These are phyloP conservation scores for Mrakia blollopis DNA, from an alignment of 768 basidiomycete genomes.

Conservation along the genomic window DNA sequence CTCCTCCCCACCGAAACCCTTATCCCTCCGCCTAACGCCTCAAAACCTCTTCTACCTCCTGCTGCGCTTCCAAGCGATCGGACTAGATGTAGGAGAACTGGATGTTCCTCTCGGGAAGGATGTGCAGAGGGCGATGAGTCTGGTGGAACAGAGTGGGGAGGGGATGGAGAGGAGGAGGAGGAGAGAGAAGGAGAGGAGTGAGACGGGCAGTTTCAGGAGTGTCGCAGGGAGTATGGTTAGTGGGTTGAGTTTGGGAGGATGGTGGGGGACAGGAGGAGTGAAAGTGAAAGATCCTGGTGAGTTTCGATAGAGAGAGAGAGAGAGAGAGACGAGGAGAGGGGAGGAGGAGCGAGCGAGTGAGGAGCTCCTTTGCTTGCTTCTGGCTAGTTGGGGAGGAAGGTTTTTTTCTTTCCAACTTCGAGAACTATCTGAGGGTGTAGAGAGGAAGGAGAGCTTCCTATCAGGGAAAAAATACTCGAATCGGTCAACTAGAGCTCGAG, in stretches of 20 bases:
- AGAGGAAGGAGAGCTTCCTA: background rate
- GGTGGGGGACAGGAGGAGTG: constrained; percentile 25
- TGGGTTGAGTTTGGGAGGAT: constrained; percentile 27
- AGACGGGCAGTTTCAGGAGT: constrained; percentile 47
- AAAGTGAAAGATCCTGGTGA: constrained; percentile 27
- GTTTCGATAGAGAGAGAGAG: background rate
- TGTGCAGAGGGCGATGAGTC: constrained; percentile 65
- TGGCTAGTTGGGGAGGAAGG: too few relatives aligned
- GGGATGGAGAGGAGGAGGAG: background rate
- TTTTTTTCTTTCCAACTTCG: background rate
- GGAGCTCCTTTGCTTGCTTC: too few relatives aligned
- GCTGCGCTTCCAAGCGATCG: constrained; percentile 76
- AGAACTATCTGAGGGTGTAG: background rate
- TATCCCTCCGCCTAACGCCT: constrained; percentile 65
- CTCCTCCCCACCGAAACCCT: constrained; percentile 53
- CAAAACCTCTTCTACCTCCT: constrained; percentile 85
- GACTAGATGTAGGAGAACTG: constrained; percentile 69
- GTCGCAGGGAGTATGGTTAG: constrained; percentile 21
- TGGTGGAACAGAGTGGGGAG: constrained; percentile 52
- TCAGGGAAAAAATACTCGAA: too few relatives aligned
- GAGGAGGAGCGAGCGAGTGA: background rate
- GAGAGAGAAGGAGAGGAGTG: constrained; percentile 56
- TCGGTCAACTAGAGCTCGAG: background rate
- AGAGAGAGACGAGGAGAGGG: background rate
- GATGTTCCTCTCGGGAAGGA: constrained; percentile 70